Evolutionary conservation across 345 rosid species (phyloP).

Genomic region (Raphanus sativus): DNA sequence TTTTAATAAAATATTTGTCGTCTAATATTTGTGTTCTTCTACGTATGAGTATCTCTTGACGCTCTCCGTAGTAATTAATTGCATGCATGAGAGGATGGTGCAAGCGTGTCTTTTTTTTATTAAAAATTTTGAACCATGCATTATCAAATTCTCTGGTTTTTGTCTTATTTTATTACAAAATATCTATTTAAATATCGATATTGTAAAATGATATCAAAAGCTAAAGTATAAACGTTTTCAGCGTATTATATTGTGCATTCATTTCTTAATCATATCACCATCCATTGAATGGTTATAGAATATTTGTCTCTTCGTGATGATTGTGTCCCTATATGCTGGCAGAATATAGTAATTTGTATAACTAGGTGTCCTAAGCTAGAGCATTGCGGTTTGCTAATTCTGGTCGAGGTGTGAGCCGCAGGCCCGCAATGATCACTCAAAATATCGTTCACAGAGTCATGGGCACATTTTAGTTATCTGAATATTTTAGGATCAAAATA

Average conservation of each 20-base stretch:
- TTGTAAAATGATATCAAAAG: not conserved
- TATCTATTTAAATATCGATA: slow-evolving; percentile 4
- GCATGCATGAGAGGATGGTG: slow-evolving; percentile 27
- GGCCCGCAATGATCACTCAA: slow-evolving; percentile 4
- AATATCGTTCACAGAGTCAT: not conserved
- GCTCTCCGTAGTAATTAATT: not conserved
- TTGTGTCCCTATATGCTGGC: slow-evolving; percentile 28
- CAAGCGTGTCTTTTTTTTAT: not conserved
- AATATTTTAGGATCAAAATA: slow-evolving; percentile 6
- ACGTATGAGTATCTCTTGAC: slow-evolving; percentile 20
- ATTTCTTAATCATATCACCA: not conserved
- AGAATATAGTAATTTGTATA: slow-evolving; percentile 16
- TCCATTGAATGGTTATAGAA: slow-evolving; percentile 11
- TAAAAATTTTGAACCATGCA: slow-evolving; percentile 1
- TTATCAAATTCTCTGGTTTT: not conserved
- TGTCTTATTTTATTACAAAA: not conserved
- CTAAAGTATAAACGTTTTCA: not conserved
- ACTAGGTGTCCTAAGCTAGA: slow-evolving; percentile 19
- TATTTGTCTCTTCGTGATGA: slow-evolving; percentile 29
- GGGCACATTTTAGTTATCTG: not conserved
- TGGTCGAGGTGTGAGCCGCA: slow-evolving; percentile 10
- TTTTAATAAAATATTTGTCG: slow-evolving; percentile 33
- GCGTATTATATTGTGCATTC: slow-evolving; percentile 3
- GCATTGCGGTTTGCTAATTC: slow-evolving; percentile 15
- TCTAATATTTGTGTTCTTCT: slow-evolving; percentile 31